phyloP scores from a whole-genome alignment of 306 rosid species.

The Cicer yamashitae region DNA sequence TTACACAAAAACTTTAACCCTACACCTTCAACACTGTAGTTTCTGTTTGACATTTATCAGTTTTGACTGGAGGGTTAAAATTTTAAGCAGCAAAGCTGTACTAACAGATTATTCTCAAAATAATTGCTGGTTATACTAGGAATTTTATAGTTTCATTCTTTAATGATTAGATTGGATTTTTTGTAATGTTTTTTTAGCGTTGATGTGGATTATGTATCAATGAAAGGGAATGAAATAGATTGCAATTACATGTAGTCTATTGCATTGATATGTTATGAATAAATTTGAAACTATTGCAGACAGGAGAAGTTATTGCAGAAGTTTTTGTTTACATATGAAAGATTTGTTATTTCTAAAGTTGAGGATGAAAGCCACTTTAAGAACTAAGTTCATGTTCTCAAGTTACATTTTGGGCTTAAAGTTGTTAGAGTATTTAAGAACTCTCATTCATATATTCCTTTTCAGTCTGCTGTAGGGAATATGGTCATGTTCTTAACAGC shows the following conservation, averaged over 20 bases:
- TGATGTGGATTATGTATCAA: slow-evolving; percentile 48
- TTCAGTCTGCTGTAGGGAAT: too few relatives aligned
- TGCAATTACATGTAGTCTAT: slow-evolving; percentile 30
- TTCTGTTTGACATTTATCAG: slow-evolving; percentile 36
- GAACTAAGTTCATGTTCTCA: too few relatives aligned
- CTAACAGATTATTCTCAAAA: slow-evolving; percentile 42
- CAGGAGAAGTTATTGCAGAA: background rate
- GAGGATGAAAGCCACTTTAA: too few relatives aligned
- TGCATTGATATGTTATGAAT: slow-evolving; percentile 32
- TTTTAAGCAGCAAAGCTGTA: slow-evolving; percentile 31
- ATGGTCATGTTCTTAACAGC: too few relatives aligned
- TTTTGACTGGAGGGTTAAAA: slow-evolving; percentile 44
- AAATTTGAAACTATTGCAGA: slow-evolving; percentile 10
- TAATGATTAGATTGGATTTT: slow-evolving; percentile 38
- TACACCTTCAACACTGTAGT: slow-evolving; percentile 42
- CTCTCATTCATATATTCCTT: too few relatives aligned
- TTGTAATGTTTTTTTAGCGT: slow-evolving; percentile 44
- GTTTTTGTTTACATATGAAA: background rate
- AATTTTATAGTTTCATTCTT: slow-evolving; percentile 37
- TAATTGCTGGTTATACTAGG: slow-evolving; percentile 40
- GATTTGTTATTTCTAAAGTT: too few relatives aligned
- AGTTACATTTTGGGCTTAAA: too few relatives aligned
- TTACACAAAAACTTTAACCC: slow-evolving; percentile 29
- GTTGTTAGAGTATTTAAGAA: too few relatives aligned
- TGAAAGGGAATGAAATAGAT: slow-evolving; percentile 30